Evolutionary conservation across 1,284 basidiomycete species (phyloP).

Genomic region (Marasmius oreades): DNA sequence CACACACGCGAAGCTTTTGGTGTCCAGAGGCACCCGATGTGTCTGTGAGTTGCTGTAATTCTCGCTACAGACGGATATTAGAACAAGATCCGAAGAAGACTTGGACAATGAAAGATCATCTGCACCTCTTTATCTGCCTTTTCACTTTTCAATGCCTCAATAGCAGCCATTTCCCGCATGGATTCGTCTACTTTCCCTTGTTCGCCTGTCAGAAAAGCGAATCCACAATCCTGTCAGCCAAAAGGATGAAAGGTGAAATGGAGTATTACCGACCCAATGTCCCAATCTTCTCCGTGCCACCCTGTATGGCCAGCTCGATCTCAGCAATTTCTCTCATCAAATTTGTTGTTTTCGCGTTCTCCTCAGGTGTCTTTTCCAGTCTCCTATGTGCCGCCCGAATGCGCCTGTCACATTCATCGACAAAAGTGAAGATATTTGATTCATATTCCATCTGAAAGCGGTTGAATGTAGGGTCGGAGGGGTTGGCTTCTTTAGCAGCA

Average conservation of each 20-base stretch:
- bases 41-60: constrained; percentile 94
- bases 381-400: constrained; percentile 92
- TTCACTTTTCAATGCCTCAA: constrained; percentile 95
- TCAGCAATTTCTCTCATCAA: constrained; percentile 99
- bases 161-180: constrained; percentile 95
- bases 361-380: constrained; percentile 98
- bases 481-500: constrained; percentile 71
- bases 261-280: constrained; percentile 62
- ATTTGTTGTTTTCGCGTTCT: constrained; percentile 98
- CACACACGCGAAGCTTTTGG: constrained; percentile 98
- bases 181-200: constrained; percentile 98
- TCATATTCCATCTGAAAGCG: constrained; percentile 94
- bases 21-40: constrained; percentile 98
- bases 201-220: constrained; percentile 56
- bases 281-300: constrained; percentile 98
- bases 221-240: constrained; percentile 11
- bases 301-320: constrained; percentile 97
- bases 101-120: constrained; percentile 15
- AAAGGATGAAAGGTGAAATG: constrained; percentile 11
- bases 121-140: constrained; percentile 93
- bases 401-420: constrained; percentile 97
- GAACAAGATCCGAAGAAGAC: constrained; percentile 9
- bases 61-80: constrained; percentile 52
- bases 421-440: constrained; percentile 91
- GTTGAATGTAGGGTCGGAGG: constrained; percentile 75